phyloP scores from a whole-genome alignment of 768 basidiomycete genomes.

The Suillus spraguei region DNA sequence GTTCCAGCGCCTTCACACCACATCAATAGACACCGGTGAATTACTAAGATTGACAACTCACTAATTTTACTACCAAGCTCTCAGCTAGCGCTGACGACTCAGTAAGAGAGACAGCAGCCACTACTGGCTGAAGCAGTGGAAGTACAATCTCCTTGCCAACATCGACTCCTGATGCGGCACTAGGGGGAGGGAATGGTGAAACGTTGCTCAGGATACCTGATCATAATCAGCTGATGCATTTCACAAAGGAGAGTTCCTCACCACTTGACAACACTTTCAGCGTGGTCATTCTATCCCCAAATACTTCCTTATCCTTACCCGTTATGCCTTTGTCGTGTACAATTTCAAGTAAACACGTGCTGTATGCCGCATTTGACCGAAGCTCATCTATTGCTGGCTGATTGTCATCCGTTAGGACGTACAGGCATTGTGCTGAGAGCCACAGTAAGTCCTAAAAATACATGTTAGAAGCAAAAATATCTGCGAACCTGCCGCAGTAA shows the following conservation, averaged over 20 bases:
- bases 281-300: slow-evolving; percentile 51
- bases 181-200: slow-evolving; percentile 72
- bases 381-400: slow-evolving; percentile 69
- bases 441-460: slow-evolving; percentile 1
- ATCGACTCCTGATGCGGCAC: slow-evolving; percentile 61
- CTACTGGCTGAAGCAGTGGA: slow-evolving; percentile 68
- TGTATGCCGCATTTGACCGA: slow-evolving; percentile 58
- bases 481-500: slow-evolving; percentile 75
- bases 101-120: slow-evolving; percentile 58
- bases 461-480: background rate
- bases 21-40: slow-evolving; percentile 11
- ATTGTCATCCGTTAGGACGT: slow-evolving; percentile 93
- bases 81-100: slow-evolving; percentile 53
- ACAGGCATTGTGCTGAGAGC: slow-evolving; percentile 80
- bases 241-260: slow-evolving; percentile 31
- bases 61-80: slow-evolving; percentile 54
- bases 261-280: slow-evolving; percentile 75
- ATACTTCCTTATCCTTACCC: slow-evolving; percentile 43
- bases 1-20: slow-evolving; percentile 45
- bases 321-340: slow-evolving; percentile 41
- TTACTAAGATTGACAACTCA: slow-evolving; percentile 25
- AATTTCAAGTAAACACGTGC: slow-evolving; percentile 67
- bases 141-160: slow-evolving; percentile 73
- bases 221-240: slow-evolving; percentile 6
- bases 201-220: slow-evolving; percentile 79